phyloP scores from a whole-genome alignment of 768 basidiomycete species.

The Leccinum rimulosum region DNA sequence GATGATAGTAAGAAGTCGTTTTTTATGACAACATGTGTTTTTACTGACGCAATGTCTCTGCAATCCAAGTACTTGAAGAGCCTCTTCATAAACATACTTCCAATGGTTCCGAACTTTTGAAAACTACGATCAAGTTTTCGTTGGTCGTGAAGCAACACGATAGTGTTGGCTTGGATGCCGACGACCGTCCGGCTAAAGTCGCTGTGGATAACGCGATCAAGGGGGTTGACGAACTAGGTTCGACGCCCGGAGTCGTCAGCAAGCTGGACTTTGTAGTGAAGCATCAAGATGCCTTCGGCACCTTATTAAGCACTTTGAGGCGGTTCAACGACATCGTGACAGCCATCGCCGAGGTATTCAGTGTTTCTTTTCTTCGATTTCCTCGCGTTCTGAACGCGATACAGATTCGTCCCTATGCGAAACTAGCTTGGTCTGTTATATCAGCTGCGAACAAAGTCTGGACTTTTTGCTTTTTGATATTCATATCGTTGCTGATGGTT shows the following conservation, averaged over 20 bases:
- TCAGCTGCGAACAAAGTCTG: constrained; percentile 1
- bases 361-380: too few relatives aligned
- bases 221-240: not conserved
- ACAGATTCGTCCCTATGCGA: constrained; percentile 4
- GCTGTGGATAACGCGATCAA: not conserved
- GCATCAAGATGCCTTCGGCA: not conserved
- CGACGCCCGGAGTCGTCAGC: not conserved
- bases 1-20: not conserved
- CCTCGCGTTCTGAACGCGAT: not conserved
- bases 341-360: not conserved
- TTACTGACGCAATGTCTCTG: not conserved
- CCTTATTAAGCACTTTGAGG: not conserved
- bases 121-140: not conserved
- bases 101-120: not conserved
- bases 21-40: not conserved
- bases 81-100: not conserved
- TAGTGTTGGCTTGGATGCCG: not conserved
- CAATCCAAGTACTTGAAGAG: not conserved
- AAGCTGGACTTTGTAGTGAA: not conserved
- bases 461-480: not conserved
- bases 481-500: not conserved
- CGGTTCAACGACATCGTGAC: not conserved
- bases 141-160: not conserved
- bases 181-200: not conserved
- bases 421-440: not conserved